Evolutionary conservation across 768 basidiomycete species (phyloP), one percentile per base, ranked within the genome.

Genomic region (Brasilioporus rufonigricans): DNA sequence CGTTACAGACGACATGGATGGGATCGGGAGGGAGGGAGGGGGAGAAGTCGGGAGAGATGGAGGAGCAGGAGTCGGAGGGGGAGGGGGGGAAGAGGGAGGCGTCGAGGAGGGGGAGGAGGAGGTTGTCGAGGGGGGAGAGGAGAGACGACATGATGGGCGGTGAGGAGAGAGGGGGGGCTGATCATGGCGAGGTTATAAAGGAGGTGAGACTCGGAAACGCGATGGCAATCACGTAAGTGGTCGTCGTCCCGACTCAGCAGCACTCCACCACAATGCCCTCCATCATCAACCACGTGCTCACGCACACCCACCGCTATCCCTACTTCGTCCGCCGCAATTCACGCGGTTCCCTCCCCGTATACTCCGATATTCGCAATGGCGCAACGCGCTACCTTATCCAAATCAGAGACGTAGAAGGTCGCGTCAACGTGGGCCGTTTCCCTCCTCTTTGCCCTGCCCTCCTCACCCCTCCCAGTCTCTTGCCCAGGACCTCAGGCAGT

Each of bases 251-350:
- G 16, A 8, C 27, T 6, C 38, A 29, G 8, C 27, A n/a, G 4
- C 26, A 40, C 52, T 19, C 18, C 31, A 50, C 39, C 27, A 59
- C 46, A 50, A 62, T 53, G 59, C 21, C 38, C 11, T 55, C 51
- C 63, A 59, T 47, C 54, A 50, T 44, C 27, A 52, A 8, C 57
- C 63, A 65, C 57, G 53, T 64, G 56, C 58, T 60, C 19, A 12
- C 14, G 21, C 44, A 10, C 35, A 39, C 12, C 52, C 39, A 51
- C 26, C 50, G 41, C 27, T 24, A 10, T 23, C 19, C 62, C 53
- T 92, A 89, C 71, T 80, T 79, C 57, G 76, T 92, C 43, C 79
- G 81, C 21, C 81, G 89, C 57, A 91, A 88, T 69, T 68, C 80
- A 44, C 77, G 77, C 47, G 86, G 87, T 31, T 79, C 80, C 45